Base-by-base conservation (phyloP, 2,329 filamentous ascomycete species). In the Botrytis tulipae region DNA sequence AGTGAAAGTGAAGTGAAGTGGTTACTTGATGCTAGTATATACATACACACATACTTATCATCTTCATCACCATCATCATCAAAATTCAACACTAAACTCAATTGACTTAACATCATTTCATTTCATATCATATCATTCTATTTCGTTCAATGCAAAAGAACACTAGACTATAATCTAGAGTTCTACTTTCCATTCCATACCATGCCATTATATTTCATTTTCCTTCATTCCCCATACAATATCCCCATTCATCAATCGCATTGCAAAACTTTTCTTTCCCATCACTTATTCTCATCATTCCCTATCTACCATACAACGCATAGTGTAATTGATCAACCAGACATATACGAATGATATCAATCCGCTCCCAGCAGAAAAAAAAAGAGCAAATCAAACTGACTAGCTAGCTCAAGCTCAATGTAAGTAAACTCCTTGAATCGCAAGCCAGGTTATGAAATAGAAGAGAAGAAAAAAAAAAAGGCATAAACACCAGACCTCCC, bases 291-390 rank as follows among this genome's bases (percentile, higher is more conserved):
- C 44, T 37, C 32, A 32, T 67, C 32, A 20, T 48, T 67, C 37
- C 46, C 7, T n/a, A n/a, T 16, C 7, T 18, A 14, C 18, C 48
- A 68, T 68, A 51, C 35, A 54, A 68, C 46, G 16, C 46, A 54
- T 54, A 42, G 65, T 37, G 25, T n/a, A 68, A 68, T 16, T 16
- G 25, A 48, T 57, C 32, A 35, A 68, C 22, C 37, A 32, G n/a
- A 57, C 40, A 68, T 68, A 37, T 57, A 54, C 40, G n/a, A 16
- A 54, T 57, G n/a, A 16, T 37, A 42, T 32, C n/a, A 57, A 57
- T 57, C 51, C 35, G 66, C 66, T 57, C 66, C 66, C 48, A 68
- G 35, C 66, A 68, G 40, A 57, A 42, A 57, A 40, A 14, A 29
- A 54, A 54, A 51, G 20, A 48, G 48, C 5, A 54, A 54, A 57